A percentile compares a stretch with the other conserved stretches of the same genome.
These are phyloP conservation scores for Colletotrichum noveboracense DNA, from an alignment of 2,329 filamentous ascomycete species.

Conservation along the genomic window DNA sequence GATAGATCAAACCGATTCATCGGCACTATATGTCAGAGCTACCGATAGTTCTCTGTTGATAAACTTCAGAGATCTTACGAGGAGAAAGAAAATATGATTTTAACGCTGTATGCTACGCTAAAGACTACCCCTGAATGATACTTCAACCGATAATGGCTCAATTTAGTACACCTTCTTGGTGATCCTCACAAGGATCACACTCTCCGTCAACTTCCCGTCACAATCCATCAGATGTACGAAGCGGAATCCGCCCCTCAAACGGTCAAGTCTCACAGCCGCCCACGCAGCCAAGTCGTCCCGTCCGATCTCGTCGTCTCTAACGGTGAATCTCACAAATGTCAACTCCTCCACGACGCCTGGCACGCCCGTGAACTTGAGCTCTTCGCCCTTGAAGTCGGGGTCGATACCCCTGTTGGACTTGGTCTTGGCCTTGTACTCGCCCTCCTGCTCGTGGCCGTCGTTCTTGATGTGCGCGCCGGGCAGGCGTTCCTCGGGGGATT, in stretches of 20 bases:
- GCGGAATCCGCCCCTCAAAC: conserved; percentile 76
- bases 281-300: conserved; percentile 83
- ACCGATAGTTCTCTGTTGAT: background rate
- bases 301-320: conserved; percentile 85
- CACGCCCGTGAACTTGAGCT: conserved; percentile 60
- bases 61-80: background rate
- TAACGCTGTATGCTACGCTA: background rate
- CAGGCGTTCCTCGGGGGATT: conserved; percentile 58
- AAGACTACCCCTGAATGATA: background rate
- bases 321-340: conserved; percentile 80
- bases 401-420: conserved; percentile 62
- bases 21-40: background rate
- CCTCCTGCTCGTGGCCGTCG: conserved; percentile 41
- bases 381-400: conserved; percentile 67
- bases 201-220: conserved; percentile 68
- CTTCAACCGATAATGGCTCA: background rate
- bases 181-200: conserved; percentile 76
- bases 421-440: conserved; percentile 64
- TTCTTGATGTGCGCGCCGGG: conserved; percentile 42
- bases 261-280: conserved; percentile 86
- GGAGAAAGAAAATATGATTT: background rate
- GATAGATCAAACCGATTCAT: background rate
- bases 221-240: conserved; percentile 78
- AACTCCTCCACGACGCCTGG: conserved; percentile 69
- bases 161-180: conserved; percentile 56